Base-by-base conservation (phyloP, 768 basidiomycete species). In the Naganishia kalamii region DNA sequence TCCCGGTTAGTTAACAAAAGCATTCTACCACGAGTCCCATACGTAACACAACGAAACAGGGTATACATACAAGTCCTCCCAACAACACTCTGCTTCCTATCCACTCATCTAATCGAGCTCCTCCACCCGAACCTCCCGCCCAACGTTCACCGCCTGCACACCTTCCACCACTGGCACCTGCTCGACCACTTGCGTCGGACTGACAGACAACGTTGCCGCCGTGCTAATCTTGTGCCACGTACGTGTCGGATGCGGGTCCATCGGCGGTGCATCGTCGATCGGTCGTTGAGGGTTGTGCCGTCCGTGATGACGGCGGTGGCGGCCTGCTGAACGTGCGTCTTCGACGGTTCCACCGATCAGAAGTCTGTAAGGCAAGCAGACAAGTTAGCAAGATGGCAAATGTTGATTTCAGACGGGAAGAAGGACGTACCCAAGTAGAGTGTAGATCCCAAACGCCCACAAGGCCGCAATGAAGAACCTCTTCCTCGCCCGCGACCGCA, bases 381-480 rank as follows among this genome's bases (percentile, higher is more conserved):
- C 8, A 13, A 12, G 33, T n/a, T 12, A 50, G 4, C 12, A 49
- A 21, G 21, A 57, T 12, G 23, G 23, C 37, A 12, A 11, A 15
- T 19, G 19, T 5, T 2, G 13, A 13, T 23, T 6, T 4, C 44
- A 30, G 27, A 32, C 13, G 19, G 12, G 17, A 30, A 12, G 17
- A 8, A 7, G 25, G 4, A 32, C 63, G 8, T 40, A 64, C 63
- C 63, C 63, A 6, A 54, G 19, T 17, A 64, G 30, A 1, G 50
- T 27, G 8, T 46, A 64, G 29, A 64, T 64, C 1, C 37, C 63
- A 44, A 64, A 52, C 4, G 50, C 63, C 35, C 51, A 64, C 51
- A 64, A 21, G 25, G 54, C 43, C 23, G 63, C 63, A 25, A 64
- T 54, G 8, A 64, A 44, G 40, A 64, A 64, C 51, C 63, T 54